Percentiles rank a stretch among this genome's conserved stretches.
These are phyloP conservation scores for Paraurostyla sp. DNA, from an alignment of 73 alveolate species.

Conservation along the genomic window DNA sequence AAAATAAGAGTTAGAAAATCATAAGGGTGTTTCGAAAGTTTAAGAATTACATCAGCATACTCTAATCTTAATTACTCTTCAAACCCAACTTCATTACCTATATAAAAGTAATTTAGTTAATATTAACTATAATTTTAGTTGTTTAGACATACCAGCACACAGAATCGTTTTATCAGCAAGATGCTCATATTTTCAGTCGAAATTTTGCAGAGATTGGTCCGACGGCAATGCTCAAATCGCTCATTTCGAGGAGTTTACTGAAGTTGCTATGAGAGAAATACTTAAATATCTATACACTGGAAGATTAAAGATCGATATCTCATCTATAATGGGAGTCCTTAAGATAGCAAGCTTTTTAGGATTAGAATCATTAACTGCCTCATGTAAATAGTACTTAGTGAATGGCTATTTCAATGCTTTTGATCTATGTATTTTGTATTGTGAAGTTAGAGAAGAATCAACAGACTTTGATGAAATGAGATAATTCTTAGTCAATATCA, in stretches of 20 bases:
- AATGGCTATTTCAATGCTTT: slow-evolving; percentile 66
- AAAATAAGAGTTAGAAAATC: slow-evolving; percentile 42
- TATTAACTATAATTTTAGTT: neutral
- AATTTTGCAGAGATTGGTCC: slow-evolving; percentile 46
- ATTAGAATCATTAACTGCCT: neutral
- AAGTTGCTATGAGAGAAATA: slow-evolving; percentile 60
- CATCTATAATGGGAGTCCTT: slow-evolving; percentile 72
- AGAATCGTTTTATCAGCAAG: slow-evolving; percentile 40
- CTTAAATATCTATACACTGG: slow-evolving; percentile 67
- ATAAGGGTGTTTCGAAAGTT: neutral
- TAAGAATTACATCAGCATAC: neutral
- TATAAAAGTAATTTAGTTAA: neutral
- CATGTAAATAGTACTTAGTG: slow-evolving; percentile 43
- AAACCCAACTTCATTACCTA: too few species aligned
- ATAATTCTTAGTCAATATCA: slow-evolving; percentile 20
- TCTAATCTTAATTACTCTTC: neutral
- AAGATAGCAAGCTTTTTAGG: slow-evolving; percentile 68
- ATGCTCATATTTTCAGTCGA: slow-evolving; percentile 38
- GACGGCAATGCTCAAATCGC: neutral
- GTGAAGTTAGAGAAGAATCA: slow-evolving; percentile 53
- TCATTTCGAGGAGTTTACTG: slow-evolving; percentile 42
- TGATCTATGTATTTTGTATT: slow-evolving; percentile 66
- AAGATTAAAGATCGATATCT: slow-evolving; percentile 35
- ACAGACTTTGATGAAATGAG: slow-evolving; percentile 68
- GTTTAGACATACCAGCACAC: slow-evolving; percentile 46